These are phyloP conservation scores for Paramecium sexaurelia DNA, from an alignment of 73 alveolate species.

Conservation along the genomic window DNA sequence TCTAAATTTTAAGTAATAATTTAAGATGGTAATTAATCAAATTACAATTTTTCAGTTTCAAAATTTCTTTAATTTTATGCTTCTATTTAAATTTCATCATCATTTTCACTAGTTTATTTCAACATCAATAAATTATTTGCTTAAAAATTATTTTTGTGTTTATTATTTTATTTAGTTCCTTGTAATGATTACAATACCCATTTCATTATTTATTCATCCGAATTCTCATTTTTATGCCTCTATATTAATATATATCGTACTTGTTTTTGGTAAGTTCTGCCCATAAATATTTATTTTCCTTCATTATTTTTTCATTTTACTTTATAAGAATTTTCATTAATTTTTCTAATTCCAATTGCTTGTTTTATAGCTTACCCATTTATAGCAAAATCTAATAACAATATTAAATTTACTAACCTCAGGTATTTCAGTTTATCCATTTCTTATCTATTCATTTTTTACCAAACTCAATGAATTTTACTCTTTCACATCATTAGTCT, in stretches of 20 bases:
- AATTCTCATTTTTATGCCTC: slow-evolving; percentile 8
- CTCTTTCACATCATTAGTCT: slow-evolving; percentile 36
- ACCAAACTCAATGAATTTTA: slow-evolving; percentile 22
- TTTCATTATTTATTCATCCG: background rate
- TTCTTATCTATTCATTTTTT: background rate
- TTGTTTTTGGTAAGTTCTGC: slow-evolving; percentile 16
- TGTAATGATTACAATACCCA: background rate
- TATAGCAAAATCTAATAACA: background rate
- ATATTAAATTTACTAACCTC: background rate
- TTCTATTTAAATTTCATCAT: background rate
- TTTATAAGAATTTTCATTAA: slow-evolving; percentile 20
- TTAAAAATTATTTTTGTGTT: background rate
- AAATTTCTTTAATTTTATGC: background rate
- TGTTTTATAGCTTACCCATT: slow-evolving; percentile 15
- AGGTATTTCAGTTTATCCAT: background rate
- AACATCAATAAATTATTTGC: background rate
- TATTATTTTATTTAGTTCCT: background rate
- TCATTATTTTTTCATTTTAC: slow-evolving; percentile 21
- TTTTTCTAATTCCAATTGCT: slow-evolving; percentile 27
- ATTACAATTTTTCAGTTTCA: background rate
- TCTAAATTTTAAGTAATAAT: background rate
- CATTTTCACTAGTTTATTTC: background rate
- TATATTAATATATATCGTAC: background rate
- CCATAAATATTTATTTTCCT: slow-evolving; percentile 46
- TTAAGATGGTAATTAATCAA: background rate